These are phyloP conservation scores for Paxillus ammoniavirescens DNA, from an alignment of 768 basidiomycete species.

Conservation along the genomic window DNA sequence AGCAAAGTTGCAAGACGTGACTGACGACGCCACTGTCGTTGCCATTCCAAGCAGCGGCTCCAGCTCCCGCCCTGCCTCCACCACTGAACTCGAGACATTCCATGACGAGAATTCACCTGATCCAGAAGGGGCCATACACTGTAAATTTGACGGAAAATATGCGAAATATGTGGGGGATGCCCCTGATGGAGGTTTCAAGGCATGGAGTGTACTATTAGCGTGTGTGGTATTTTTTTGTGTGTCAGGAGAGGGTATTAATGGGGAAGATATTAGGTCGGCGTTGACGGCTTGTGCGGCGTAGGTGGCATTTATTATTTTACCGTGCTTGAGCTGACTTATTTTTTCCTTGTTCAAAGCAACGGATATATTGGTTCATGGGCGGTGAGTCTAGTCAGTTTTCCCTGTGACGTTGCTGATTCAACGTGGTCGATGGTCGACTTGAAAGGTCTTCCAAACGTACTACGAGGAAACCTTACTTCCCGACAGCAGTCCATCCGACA, in stretches of 20 bases:
- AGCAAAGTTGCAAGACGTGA: not conserved
- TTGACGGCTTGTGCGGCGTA: too few species aligned
- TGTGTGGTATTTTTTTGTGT: too few species aligned
- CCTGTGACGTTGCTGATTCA: not conserved
- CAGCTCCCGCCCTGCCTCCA: not conserved
- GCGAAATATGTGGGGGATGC: too few species aligned
- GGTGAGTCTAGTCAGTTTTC: not conserved
- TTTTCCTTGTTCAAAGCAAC: too few species aligned
- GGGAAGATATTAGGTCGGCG: too few species aligned
- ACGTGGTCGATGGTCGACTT: not conserved
- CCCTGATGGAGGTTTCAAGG: too few species aligned
- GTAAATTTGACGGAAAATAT: conserved; percentile 9
- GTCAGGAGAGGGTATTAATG: too few species aligned
- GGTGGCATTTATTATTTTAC: too few species aligned
- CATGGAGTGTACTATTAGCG: too few species aligned
- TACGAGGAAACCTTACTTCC: conserved; percentile 56
- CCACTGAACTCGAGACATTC: conserved; percentile 10
- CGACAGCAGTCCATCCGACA: conserved; percentile 55
- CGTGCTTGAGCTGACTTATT: too few species aligned
- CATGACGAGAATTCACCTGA: conserved; percentile 4
- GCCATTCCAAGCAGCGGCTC: not conserved
- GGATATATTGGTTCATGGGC: too few species aligned
- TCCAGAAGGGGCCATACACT: conserved; percentile 5
- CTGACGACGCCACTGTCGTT: not conserved
- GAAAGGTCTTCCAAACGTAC: conserved; percentile 70